These are phyloP conservation scores for Serendipita vermifera DNA, from an alignment of 768 basidiomycete species.

Conservation along the genomic window DNA sequence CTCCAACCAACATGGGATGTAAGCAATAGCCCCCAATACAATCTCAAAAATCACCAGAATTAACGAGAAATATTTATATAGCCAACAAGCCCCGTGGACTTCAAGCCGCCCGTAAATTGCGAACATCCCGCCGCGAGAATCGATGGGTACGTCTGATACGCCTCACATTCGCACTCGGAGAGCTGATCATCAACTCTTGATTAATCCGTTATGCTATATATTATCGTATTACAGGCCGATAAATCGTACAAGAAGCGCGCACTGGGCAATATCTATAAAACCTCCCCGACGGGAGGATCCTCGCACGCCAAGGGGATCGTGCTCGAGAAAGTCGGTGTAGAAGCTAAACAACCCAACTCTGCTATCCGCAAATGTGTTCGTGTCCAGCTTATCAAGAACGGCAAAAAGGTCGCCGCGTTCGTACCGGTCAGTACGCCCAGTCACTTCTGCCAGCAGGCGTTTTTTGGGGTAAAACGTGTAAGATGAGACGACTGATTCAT, in stretches of 20 bases:
- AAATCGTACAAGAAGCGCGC: slow-evolving; percentile 99
- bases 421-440: slow-evolving; percentile 68
- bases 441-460: background rate
- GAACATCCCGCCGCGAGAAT: slow-evolving; percentile 85
- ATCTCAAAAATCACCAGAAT: slow-evolving; percentile 3
- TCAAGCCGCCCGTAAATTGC: slow-evolving; percentile 97
- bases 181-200: background rate
- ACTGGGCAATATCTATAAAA: slow-evolving; percentile 98
- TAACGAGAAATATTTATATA: slow-evolving; percentile 21
- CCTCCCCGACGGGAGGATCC: slow-evolving; percentile 96
- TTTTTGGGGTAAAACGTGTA: background rate
- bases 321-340: slow-evolving; percentile 98
- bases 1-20: slow-evolving; percentile 5
- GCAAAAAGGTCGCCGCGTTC: slow-evolving; percentile 99
- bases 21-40: background rate
- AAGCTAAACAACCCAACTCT: slow-evolving; percentile 99
- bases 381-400: slow-evolving; percentile 99
- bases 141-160: slow-evolving; percentile 64
- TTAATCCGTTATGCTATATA: slow-evolving; percentile 7
- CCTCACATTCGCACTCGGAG: background rate
- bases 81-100: slow-evolving; percentile 99
- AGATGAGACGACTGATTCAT: background rate
- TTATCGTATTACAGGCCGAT: slow-evolving; percentile 57
- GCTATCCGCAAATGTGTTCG: slow-evolving; percentile 99
- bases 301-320: slow-evolving; percentile 99